Conservation (phyloP, 352 stramenopile genomes). For the Stramenopiles sp. region DNA sequence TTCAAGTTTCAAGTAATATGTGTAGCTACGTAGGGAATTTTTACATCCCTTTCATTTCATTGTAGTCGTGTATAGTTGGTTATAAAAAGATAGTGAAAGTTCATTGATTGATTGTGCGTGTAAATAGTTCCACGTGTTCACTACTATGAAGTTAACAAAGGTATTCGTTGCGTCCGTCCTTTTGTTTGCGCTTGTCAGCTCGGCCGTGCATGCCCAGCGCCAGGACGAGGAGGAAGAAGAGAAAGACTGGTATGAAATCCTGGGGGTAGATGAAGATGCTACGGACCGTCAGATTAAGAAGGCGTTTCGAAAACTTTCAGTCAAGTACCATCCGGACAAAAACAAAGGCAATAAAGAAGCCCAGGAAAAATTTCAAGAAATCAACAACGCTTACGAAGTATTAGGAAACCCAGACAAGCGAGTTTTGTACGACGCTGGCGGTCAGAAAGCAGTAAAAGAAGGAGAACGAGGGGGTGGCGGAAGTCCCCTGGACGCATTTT, state of each 20-base stretch:
- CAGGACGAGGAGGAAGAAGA: constrained; percentile 36
- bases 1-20: too few relatives aligned
- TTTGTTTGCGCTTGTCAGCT: not conserved
- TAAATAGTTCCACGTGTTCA: too few relatives aligned
- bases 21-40: too few relatives aligned
- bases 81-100: too few relatives aligned
- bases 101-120: too few relatives aligned
- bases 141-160: too few relatives aligned
- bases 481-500: constrained; percentile 17
- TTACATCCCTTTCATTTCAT: too few relatives aligned
- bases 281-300: constrained; percentile 74
- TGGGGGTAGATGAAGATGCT: constrained; percentile 52
- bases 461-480: constrained; percentile 14
- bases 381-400: not conserved
- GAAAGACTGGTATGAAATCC: constrained; percentile 47
- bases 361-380: not conserved
- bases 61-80: too few relatives aligned
- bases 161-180: too few relatives aligned
- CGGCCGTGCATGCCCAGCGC: constrained; percentile 30
- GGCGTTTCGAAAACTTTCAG: constrained; percentile 74
- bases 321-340: constrained; percentile 89
- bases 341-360: not conserved
- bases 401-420: constrained; percentile 8
- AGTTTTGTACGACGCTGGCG: constrained; percentile 27
- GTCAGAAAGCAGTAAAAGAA: constrained; percentile 22